Percentiles rank a stretch among this genome's conserved stretches.
Conservation (phyloP, 176 grass and related monocot genomes). For the Bonia amplexicaulis region DNA sequence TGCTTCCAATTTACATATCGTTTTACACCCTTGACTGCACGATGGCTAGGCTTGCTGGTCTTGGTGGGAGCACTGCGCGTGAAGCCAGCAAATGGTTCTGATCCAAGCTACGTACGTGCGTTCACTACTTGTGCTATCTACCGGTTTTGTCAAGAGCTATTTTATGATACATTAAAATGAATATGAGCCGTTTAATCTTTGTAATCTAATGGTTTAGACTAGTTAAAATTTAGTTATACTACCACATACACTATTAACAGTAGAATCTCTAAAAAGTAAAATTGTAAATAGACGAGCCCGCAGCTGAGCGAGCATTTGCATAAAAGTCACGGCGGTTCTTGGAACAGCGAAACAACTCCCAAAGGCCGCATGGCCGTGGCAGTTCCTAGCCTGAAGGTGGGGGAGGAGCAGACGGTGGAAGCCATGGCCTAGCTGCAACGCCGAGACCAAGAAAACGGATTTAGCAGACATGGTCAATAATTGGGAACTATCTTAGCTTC, state of each 20-base stretch:
- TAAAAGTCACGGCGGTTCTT: background rate
- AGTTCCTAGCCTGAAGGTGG: constrained; percentile 23
- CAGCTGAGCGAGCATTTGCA: too few relatives aligned
- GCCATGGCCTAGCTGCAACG: constrained; percentile 46
- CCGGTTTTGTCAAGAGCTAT: too few relatives aligned
- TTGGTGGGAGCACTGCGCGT: background rate
- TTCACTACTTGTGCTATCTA: background rate
- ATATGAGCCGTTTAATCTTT: too few relatives aligned
- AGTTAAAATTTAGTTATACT: too few relatives aligned
- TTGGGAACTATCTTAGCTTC: background rate
- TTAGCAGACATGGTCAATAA: constrained; percentile 11
- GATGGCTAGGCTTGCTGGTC: background rate
- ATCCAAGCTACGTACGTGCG: background rate
- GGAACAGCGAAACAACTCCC: constrained; percentile 24
- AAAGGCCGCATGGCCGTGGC: background rate
- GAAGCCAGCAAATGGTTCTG: background rate
- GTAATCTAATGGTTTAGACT: too few relatives aligned
- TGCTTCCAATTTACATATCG: background rate
- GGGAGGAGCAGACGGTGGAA: constrained; percentile 58
- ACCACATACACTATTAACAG: too few relatives aligned
- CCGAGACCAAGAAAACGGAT: background rate
- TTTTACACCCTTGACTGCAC: background rate
- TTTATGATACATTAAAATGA: too few relatives aligned
- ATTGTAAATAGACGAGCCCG: too few relatives aligned
- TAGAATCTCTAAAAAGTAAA: too few relatives aligned